Base-by-base conservation (phyloP, 1,284 basidiomycete genomes). In the Boletus sp. region DNA sequence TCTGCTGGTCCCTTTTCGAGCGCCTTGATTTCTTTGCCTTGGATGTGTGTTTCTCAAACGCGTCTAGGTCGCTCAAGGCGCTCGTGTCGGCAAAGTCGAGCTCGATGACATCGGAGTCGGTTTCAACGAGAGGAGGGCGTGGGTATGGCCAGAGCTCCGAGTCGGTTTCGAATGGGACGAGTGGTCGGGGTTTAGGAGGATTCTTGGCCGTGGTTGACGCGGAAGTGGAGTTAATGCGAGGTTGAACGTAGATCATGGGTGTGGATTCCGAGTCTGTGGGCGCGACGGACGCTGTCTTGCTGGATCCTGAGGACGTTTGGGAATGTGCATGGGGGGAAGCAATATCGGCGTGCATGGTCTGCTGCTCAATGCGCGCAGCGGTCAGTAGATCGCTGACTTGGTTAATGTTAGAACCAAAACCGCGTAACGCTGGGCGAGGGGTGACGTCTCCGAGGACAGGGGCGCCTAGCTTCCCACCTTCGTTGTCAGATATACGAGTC, bases 61-160 rank as follows among this genome's bases (percentile, higher is more conserved):
- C 71, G 35, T 73, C 72, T 1, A 77, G 76, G 55, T 86, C 80
- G 57, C 82, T 84, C 54, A 87, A 60, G 10, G 80, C 78, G 46
- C 81, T 80, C 36, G 75, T 87, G 45, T 87, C 84, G 5, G 74
- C 73, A 57, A 84, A 87, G 59, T 84, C 81, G 39, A 87, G 75
- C 61, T 87, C 84, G 6, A 87, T 74, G 19, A 87, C 76, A 39
- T 82, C 80, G 3, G 70, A 70, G 43, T 72, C 69, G 0, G 63
- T 59, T 50, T 67, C 66, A 14, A 67, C 46, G 10, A 69, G 55
- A 14, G 72, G 72, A 2, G 72, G 69, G 13, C 74, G 75, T 0
- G 79, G 75, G 55, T 84, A 84, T 9, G 82, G 82, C 82, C 82
- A 84, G 10, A 84, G 68, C 29, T 80, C 77, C 20, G 78, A 78